Base-by-base conservation (phyloP, 495 filamentous ascomycete species). In the Neurospora sp. region DNA sequence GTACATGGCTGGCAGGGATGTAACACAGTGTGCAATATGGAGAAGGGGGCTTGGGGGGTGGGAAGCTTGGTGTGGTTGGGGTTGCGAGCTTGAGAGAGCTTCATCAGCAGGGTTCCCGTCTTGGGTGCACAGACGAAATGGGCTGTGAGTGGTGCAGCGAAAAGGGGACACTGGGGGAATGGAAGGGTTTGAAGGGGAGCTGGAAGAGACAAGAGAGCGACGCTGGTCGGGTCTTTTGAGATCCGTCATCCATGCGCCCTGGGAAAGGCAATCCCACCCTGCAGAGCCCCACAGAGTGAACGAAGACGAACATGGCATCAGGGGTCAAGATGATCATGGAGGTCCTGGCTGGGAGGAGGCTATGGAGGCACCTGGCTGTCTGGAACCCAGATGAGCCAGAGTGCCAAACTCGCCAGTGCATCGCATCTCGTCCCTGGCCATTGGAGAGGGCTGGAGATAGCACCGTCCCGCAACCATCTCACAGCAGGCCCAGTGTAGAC, bases 181-280 rank as follows among this genome's bases (percentile, higher is more conserved):
- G 48, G 39, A 38, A 20, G 69, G 70, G 73, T 41, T 41, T 70
- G 39, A 70, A 31, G 54, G 72, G 72, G 42, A 73, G 39, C 35
- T n/a, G 23, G 41, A 48, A 35, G 20, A 23, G 62, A 35, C 37
- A 12, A 40, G 44, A 39, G 20, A 27, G 31, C 20, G 71, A 31
- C 31, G 69, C 37, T 38, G 69, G 42, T 69, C 70, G 71, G 12
- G 38, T 39, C 41, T 20, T 66, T 42, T 39, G 42, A 48, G 35
- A 38, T 27, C 20, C n/a, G 44, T 16, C 35, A 23, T 27, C 16
- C 31, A 39, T 48, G 40, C 72, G 71, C 70, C 38, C 69, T 72
- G 75, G 72, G 69, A 74, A 44, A 48, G 38, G 54, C 44, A 76
- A 78, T 76, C 74, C 72, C 74, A 78, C 76, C 71, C 75, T 77